Conservation (phyloP, 768 basidiomycete species). For the Leccinum incarnatum region DNA sequence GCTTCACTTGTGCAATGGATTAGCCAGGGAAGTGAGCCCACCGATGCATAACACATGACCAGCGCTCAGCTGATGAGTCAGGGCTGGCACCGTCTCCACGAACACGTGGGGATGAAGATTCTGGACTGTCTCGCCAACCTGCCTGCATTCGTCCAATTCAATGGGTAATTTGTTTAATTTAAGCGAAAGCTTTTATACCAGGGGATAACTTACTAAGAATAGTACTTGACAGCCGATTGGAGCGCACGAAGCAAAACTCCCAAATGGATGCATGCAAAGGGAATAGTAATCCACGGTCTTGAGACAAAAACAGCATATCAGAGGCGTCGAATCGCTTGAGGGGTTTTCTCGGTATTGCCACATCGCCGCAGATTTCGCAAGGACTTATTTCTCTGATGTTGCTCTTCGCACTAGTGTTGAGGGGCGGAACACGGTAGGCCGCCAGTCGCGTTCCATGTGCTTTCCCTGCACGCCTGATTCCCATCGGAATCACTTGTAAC, state of each 20-base stretch:
- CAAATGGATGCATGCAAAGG: neutral
- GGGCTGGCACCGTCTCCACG: neutral
- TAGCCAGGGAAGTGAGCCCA: slow-evolving; percentile 1
- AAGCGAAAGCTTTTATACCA: neutral
- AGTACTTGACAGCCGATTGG: neutral
- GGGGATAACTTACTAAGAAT: neutral
- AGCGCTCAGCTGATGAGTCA: neutral
- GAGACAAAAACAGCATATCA: neutral
- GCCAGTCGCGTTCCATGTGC: slow-evolving; percentile 5
- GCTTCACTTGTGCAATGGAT: neutral
- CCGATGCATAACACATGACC: slow-evolving; percentile 3
- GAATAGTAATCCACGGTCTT: neutral
- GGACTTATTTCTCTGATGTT: neutral
- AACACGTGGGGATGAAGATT: neutral
- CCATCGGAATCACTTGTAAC: slow-evolving; percentile 3
- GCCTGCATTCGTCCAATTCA: neutral
- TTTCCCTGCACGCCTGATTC: slow-evolving; percentile 1
- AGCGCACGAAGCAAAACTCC: neutral
- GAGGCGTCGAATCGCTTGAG: neutral
- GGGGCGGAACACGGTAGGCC: neutral
- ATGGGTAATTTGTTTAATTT: neutral
- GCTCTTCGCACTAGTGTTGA: neutral
- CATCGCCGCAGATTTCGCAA: neutral
- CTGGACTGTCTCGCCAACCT: neutral
- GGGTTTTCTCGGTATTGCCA: neutral